Percentiles rank a stretch among this genome's conserved stretches.
Evolutionary conservation across 2,329 filamentous ascomycete species (phyloP).

Genomic region (Cordyceps cateniannulata): DNA sequence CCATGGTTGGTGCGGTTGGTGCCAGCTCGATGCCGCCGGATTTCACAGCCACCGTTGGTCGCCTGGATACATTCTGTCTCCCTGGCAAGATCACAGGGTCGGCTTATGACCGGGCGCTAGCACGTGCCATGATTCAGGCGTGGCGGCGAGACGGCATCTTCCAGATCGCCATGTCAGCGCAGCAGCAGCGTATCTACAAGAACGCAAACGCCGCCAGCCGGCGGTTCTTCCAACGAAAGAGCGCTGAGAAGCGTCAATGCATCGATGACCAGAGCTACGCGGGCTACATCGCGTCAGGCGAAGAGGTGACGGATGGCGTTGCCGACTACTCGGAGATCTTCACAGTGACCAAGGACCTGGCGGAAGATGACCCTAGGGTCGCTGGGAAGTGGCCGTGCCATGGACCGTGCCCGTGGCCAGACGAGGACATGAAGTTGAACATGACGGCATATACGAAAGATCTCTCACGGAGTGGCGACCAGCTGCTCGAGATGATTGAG

Average conservation of each 20-base stretch:
- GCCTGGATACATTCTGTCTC: slow-evolving; percentile 36
- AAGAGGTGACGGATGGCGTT: slow-evolving; percentile 41
- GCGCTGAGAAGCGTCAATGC: slow-evolving; percentile 33
- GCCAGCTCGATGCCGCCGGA: slow-evolving; percentile 22
- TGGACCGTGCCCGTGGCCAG: slow-evolving; percentile 42
- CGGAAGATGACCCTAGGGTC: slow-evolving; percentile 31
- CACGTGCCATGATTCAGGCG: slow-evolving; percentile 33
- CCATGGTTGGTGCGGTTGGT: background rate
- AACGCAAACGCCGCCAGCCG: slow-evolving; percentile 31
- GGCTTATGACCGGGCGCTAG: slow-evolving; percentile 29
- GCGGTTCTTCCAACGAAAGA: slow-evolving; percentile 32
- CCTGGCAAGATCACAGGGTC: slow-evolving; percentile 30
- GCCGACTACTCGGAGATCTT: slow-evolving; percentile 48
- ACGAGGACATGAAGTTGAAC: slow-evolving; percentile 31
- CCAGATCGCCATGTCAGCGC: slow-evolving; percentile 33
- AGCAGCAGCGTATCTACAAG: slow-evolving; percentile 29
- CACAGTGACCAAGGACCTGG: slow-evolving; percentile 43
- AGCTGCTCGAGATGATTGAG: slow-evolving; percentile 39
- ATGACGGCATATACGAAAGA: slow-evolving; percentile 36
- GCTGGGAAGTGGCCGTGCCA: slow-evolving; percentile 40
- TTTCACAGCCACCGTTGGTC: slow-evolving; percentile 18
- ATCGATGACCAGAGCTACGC: slow-evolving; percentile 39
- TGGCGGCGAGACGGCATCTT: slow-evolving; percentile 41
- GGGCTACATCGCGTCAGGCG: slow-evolving; percentile 43
- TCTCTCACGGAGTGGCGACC: slow-evolving; percentile 36